Evolutionary conservation across 192 early-diverging fungal species (phyloP).

Genomic region (Entomortierella chlamydospora): DNA sequence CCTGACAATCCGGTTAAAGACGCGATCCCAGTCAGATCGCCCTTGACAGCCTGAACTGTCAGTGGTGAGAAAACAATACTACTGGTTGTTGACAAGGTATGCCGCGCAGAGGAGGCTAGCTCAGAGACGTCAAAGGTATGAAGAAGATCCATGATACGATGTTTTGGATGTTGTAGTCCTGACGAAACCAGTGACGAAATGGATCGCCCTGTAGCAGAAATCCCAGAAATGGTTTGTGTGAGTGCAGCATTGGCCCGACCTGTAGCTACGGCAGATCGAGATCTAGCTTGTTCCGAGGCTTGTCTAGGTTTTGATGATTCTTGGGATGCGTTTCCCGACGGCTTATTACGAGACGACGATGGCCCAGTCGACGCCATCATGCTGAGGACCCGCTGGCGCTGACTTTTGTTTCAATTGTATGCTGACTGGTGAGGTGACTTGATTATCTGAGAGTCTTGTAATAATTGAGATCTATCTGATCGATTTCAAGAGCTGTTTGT

Average conservation of each 20-base stretch:
- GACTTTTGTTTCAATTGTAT: not conserved
- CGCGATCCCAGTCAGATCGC: conserved; percentile 61
- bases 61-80: conserved; percentile 68
- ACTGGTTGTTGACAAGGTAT: conserved; percentile 47
- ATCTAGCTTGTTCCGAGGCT: conserved; percentile 17
- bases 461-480: no score
- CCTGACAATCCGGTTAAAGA: conserved; percentile 51
- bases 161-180: conserved; percentile 41
- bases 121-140: conserved; percentile 46
- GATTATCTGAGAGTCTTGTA: no score
- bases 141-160: conserved; percentile 44
- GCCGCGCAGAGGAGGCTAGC: conserved; percentile 42
- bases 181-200: conserved; percentile 47
- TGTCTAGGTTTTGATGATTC: conserved; percentile 7
- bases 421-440: no score
- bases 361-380: conserved; percentile 46
- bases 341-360: conserved; percentile 34
- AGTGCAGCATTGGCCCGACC: conserved; percentile 32
- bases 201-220: conserved; percentile 49
- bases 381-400: not conserved
- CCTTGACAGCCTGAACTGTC: conserved; percentile 62
- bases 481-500: not conserved
- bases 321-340: conserved; percentile 1
- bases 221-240: conserved; percentile 49
- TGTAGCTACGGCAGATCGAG: conserved; percentile 19